Evolutionary conservation across 768 basidiomycete genomes (phyloP).

Genomic region (Termitomyces sp.): DNA sequence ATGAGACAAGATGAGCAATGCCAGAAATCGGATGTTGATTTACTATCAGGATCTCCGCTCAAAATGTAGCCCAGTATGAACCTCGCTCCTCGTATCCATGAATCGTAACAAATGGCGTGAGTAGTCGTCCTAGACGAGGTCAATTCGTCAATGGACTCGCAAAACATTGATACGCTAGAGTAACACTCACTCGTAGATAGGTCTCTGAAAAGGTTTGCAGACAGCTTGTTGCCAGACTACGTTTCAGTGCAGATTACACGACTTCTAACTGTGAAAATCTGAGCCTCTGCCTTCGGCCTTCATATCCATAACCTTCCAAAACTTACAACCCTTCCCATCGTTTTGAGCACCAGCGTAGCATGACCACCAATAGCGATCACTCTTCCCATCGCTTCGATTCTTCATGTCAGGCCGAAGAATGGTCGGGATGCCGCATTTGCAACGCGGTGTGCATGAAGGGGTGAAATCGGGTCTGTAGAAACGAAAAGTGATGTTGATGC

Average conservation of each 20-base stretch:
- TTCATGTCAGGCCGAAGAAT: conserved; percentile 81
- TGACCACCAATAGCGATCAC: conserved; percentile 74
- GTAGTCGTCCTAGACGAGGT: not conserved
- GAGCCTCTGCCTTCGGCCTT: conserved; percentile 60
- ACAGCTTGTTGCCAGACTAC: not conserved
- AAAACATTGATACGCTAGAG: not conserved
- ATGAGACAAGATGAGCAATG: not conserved
- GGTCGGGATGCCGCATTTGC: conserved; percentile 70
- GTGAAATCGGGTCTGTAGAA: conserved; percentile 84
- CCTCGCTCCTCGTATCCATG: not conserved
- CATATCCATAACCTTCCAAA: conserved; percentile 75
- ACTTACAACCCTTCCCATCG: conserved; percentile 77
- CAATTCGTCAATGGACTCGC: not conserved
- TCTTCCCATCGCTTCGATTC: conserved; percentile 50
- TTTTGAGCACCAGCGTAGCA: conserved; percentile 82
- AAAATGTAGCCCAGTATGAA: not conserved
- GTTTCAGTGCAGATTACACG: not conserved
- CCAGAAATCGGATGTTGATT: not conserved
- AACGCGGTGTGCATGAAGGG: conserved; percentile 61
- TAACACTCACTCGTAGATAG: not conserved
- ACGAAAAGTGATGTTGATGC: conserved; percentile 85
- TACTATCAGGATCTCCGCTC: not conserved
- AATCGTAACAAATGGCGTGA: not conserved
- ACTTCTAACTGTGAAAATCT: not conserved
- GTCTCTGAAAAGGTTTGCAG: not conserved